Evolutionary conservation across 176 grass and related monocot genomes (phyloP), one percentile per base, ranked within the genome.

Genomic region (Aegilops sharonensis): DNA sequence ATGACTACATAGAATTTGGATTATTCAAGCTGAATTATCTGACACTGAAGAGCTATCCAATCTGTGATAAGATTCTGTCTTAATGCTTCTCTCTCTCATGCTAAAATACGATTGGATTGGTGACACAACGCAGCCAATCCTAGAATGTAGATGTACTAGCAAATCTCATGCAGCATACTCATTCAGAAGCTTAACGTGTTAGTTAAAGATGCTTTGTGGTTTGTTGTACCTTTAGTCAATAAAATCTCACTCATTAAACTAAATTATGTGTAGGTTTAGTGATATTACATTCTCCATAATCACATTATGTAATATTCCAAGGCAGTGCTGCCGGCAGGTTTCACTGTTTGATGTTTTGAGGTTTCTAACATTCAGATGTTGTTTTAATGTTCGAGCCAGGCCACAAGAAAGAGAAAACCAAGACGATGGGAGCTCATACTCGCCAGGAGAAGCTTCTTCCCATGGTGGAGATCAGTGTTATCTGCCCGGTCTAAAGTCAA

Each of bases 401-500:
- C 18, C 17, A 27, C 30, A 20, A 81, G 25, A 5, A 81, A 67
- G 63, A 48, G 14, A 67, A 10, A 48, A 47, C 63, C 64, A 0
- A 68, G 79, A 68, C 18, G 18, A 24, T 13, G 43, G 36, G 47
- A 81, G 45, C 79, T 17, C 9, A 47, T 10, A 69, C 34, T 34
- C 64, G 30, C 17, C 11, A 81, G 64, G 43, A 81, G 31, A 31
- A 68, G 63, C 50, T 69, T 81, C 20, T 69, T 68, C n/a, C 64
- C 79, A 14, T 54, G 31, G 30, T 81, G 79, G 64, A 81, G 64
- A 23, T 81, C 64, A 24, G 43, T 81, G 5, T 69, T 81, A 14
- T 52, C 20, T 50, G 45, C 64, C 6, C 10, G 70, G 70, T 42
- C 5, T 72, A 37, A 5, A 3, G 68, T 3, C 20, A 71, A 3